Conservation (phyloP, 2,329 filamentous ascomycete species). For the Colletotrichum sp. region DNA sequence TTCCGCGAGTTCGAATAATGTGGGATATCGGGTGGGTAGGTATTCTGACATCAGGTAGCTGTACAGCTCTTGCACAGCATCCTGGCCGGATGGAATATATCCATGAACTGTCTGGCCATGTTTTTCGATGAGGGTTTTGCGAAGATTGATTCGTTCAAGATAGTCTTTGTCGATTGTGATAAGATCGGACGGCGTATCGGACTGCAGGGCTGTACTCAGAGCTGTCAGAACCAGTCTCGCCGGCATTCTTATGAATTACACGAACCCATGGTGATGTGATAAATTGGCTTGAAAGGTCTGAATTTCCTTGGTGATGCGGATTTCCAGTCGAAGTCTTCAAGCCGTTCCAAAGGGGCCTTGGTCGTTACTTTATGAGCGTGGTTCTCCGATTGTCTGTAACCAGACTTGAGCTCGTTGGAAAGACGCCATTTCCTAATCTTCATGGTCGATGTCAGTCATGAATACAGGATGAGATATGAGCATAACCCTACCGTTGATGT, state of each 20-base stretch:
- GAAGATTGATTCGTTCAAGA: conserved; percentile 41
- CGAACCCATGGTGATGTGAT: conserved; percentile 60
- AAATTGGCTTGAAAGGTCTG: conserved; percentile 56
- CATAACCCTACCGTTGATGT: not conserved
- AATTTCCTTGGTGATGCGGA: conserved; percentile 39
- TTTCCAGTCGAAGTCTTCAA: conserved; percentile 43
- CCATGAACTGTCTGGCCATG: conserved; percentile 46
- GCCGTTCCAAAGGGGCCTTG: not conserved
- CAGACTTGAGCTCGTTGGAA: not conserved
- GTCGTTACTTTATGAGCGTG: not conserved
- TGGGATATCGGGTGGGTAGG: not conserved
- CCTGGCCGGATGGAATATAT: conserved; percentile 47
- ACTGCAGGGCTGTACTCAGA: not conserved
- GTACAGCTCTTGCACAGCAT: conserved; percentile 54
- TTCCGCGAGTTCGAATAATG: not conserved
- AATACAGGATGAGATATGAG: not conserved
- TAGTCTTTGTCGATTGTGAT: conserved; percentile 60
- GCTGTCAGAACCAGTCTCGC: conserved; percentile 2
- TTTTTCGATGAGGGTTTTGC: conserved; percentile 35
- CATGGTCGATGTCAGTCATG: not conserved
- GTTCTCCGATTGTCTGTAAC: not conserved
- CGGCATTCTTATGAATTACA: not conserved
- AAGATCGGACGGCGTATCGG: conserved; percentile 35
- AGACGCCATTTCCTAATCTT: not conserved
- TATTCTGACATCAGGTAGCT: conserved; percentile 28